phyloP scores from a whole-genome alignment of 176 grass and related monocot genomes.

The Carex scoparia region DNA sequence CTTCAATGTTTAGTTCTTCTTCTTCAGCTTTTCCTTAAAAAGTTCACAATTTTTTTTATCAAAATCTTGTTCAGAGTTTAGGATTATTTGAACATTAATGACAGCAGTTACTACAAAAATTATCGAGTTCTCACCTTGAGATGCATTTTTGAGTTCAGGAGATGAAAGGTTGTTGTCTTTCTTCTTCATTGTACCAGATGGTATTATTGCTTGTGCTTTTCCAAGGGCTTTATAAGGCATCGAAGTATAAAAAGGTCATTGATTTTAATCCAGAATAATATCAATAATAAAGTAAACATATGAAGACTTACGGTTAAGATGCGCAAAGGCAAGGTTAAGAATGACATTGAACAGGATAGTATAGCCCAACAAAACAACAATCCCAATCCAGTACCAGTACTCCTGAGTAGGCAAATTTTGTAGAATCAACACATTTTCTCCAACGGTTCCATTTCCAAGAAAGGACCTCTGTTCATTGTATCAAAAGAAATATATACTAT shows the following conservation, averaged over 20 bases:
- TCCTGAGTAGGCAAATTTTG: constrained; percentile 37
- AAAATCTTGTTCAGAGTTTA: neutral
- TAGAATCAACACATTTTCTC: constrained; percentile 38
- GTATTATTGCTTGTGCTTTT: constrained; percentile 45
- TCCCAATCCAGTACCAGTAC: constrained; percentile 69
- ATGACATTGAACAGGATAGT: constrained; percentile 52
- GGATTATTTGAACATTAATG: neutral
- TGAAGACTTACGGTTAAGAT: constrained; percentile 61
- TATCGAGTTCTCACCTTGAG: constrained; percentile 29
- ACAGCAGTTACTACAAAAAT: neutral
- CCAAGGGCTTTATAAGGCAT: constrained; percentile 35
- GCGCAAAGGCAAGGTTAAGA: constrained; percentile 48
- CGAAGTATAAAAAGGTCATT: neutral
- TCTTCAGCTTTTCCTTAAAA: constrained; percentile 2
- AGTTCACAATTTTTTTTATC: neutral
- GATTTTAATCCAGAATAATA: neutral
- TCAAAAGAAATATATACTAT: constrained; percentile 11
- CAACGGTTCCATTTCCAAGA: constrained; percentile 38
- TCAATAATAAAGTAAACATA: neutral
- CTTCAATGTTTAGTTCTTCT: neutral
- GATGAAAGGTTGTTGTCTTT: neutral
- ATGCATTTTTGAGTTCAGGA: neutral
- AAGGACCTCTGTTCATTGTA: constrained; percentile 29
- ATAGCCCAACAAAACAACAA: constrained; percentile 55
- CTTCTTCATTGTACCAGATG: constrained; percentile 12